Evolutionary conservation across 2,329 filamentous ascomycete genomes (phyloP).

Genomic region (Monilinia aucupariae): DNA sequence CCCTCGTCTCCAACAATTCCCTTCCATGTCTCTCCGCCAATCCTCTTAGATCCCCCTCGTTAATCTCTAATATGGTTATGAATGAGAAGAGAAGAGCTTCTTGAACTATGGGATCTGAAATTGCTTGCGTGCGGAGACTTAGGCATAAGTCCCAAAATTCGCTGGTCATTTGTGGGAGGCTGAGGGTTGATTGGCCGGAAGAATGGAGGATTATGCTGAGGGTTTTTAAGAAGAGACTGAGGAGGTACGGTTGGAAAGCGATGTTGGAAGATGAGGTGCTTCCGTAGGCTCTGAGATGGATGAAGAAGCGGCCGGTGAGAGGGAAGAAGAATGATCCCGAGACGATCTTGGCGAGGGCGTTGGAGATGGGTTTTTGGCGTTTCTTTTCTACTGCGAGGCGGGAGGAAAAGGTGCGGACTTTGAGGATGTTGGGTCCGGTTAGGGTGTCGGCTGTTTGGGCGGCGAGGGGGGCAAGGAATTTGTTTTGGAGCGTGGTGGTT

Average conservation of each 20-base stretch:
- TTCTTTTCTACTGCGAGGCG: conserved; percentile 61
- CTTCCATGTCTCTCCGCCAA: conserved; percentile 70
- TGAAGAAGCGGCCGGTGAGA: conserved; percentile 72
- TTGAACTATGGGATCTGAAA: conserved; percentile 60
- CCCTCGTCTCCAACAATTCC: conserved; percentile 77
- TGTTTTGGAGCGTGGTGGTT: conserved; percentile 59
- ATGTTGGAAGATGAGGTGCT: conserved; percentile 47
- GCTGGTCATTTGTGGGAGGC: conserved; percentile 71
- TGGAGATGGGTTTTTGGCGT: conserved; percentile 56
- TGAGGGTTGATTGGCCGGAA: conserved; percentile 70
- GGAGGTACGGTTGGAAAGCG: conserved; percentile 67
- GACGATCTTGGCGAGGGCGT: conserved; percentile 72
- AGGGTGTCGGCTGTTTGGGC: conserved; percentile 72
- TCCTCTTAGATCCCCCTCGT: conserved; percentile 59
- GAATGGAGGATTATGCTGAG: conserved; percentile 78
- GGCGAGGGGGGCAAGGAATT: conserved; percentile 76
- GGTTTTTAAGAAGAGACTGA: conserved; percentile 79
- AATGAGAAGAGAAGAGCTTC: conserved; percentile 74
- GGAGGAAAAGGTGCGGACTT: conserved; percentile 83
- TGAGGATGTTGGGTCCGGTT: conserved; percentile 76
- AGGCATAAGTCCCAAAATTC: conserved; percentile 84
- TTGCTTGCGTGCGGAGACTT: conserved; percentile 54
- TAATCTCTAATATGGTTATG: conserved; percentile 75
- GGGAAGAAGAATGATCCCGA: conserved; percentile 79
- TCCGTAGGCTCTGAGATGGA: conserved; percentile 51